Percentiles rank a stretch among this genome's conserved stretches.
These are phyloP conservation scores for Ceriops tagal DNA, from an alignment of 345 rosid species.

Conservation along the genomic window DNA sequence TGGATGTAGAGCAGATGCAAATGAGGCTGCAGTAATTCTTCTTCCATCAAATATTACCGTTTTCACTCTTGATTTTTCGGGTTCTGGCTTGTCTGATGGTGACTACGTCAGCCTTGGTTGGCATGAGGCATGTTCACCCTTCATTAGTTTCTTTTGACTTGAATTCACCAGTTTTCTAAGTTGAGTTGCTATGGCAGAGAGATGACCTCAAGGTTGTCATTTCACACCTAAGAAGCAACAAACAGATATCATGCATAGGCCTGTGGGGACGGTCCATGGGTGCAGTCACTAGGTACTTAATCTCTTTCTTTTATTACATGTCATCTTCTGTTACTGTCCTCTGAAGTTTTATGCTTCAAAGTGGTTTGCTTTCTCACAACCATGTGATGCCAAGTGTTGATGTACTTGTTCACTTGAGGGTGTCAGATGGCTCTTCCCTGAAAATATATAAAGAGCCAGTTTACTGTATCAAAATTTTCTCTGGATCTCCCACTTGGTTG, in stretches of 20 bases:
- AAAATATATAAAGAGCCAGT: no score
- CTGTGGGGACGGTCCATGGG: constrained; percentile 99
- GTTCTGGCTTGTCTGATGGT: constrained; percentile 37
- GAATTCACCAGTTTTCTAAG: constrained; percentile 6
- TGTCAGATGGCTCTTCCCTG: background rate
- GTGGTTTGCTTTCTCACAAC: background rate
- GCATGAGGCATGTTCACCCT: constrained; percentile 28
- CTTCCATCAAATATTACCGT: constrained; percentile 37
- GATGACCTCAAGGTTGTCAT: constrained; percentile 88
- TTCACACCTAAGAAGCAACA: constrained; percentile 70
- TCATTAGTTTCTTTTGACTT: constrained; percentile 3
- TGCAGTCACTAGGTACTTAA: constrained; percentile 84
- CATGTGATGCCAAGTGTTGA: background rate
- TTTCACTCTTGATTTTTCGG: constrained; percentile 33
- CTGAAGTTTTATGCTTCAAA: constrained; percentile 5
- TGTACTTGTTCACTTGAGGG: constrained; percentile 5
- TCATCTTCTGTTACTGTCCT: background rate
- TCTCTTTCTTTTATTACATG: constrained; percentile 18
- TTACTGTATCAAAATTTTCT: background rate
- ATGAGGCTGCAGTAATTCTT: constrained; percentile 37
- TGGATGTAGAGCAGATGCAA: constrained; percentile 36
- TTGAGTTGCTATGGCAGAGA: constrained; percentile 45
- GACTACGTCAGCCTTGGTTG: constrained; percentile 40
- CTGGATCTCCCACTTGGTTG: background rate
- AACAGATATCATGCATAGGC: constrained; percentile 69